Evolutionary conservation across 176 grass and related monocot genomes (phyloP).

Genomic region (Zea mays): Zm-B73-REFERENCE-NAM-5.0 NC_050096.1:7923501-7924000

Average conservation of each 20-base stretch:
- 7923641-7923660: constrained; percentile 71
- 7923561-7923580: constrained; percentile 41
- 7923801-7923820: background rate
- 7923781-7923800: constrained; percentile 19
- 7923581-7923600: constrained; percentile 54
- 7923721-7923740: background rate
- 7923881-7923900: background rate
- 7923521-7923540: background rate
- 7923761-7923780: background rate
- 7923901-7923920: background rate
- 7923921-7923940: constrained; percentile 30
- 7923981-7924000: constrained; percentile 87
- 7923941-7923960: constrained; percentile 59
- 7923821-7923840: background rate
- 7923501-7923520: constrained; percentile 6
- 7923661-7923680: constrained; percentile 85
- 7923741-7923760: background rate
- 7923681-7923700: constrained; percentile 24
- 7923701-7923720: background rate
- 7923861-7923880: background rate
- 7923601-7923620: constrained; percentile 88
- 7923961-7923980: constrained; percentile 76
- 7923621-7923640: constrained; percentile 59
- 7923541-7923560: background rate
- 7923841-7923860: constrained; percentile 9